Percentiles rank a stretch among this genome's conserved stretches.
Conservation (phyloP, 2,329 filamentous ascomycete genomes). For the Kalmusia sp. region DNA sequence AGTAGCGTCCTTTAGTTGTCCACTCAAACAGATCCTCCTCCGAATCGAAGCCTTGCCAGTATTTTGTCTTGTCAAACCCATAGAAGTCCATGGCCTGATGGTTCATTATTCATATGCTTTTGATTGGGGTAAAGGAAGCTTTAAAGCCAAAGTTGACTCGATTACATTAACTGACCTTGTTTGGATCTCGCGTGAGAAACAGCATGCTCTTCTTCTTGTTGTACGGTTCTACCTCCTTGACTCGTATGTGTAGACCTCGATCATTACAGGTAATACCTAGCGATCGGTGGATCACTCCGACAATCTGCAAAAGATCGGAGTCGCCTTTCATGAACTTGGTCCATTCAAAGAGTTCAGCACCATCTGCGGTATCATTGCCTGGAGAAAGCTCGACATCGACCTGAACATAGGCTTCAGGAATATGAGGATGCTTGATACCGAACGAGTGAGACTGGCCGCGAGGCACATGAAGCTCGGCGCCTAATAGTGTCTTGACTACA, state of each 20-base stretch:
- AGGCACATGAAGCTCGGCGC: conserved; percentile 47
- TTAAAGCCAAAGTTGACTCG: too few species aligned
- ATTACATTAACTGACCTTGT: not conserved
- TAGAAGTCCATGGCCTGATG: conserved; percentile 66
- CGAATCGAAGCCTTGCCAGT: conserved; percentile 62
- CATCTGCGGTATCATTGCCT: conserved; percentile 32
- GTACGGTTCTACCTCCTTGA: conserved; percentile 70
- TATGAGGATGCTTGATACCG: conserved; percentile 56
- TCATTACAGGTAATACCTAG: conserved; percentile 73
- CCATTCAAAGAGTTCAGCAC: conserved; percentile 60
- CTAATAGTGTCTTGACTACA: conserved; percentile 52
- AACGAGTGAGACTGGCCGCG: conserved; percentile 47
- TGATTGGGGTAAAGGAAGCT: too few species aligned
- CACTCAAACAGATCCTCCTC: conserved; percentile 69
- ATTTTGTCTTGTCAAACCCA: conserved; percentile 61
- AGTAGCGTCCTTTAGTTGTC: conserved; percentile 64
- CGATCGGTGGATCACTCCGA: conserved; percentile 69
- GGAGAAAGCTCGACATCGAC: conserved; percentile 70
- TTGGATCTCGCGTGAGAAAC: conserved; percentile 65
- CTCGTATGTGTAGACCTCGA: conserved; percentile 67
- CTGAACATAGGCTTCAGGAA: conserved; percentile 62
- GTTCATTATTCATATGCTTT: too few species aligned
- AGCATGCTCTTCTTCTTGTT: conserved; percentile 66
- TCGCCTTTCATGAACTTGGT: conserved; percentile 72
- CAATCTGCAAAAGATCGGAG: conserved; percentile 72